These are phyloP conservation scores for Cercospora canescens DNA, from an alignment of 2,329 filamentous ascomycete species.

Conservation along the genomic window DNA sequence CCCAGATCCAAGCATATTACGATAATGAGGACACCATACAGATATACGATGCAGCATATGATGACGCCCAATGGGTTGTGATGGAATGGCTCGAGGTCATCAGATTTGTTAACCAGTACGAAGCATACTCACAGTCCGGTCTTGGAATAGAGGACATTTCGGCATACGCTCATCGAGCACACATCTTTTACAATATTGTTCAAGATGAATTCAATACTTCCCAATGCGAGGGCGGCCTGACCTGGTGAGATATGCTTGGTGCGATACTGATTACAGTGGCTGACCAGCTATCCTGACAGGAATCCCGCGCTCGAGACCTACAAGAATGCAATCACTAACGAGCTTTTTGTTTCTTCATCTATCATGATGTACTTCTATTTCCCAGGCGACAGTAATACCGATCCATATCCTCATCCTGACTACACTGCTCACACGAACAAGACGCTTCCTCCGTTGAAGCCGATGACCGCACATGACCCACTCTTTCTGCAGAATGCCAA, in stretches of 20 bases:
- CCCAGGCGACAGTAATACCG: conserved; percentile 72
- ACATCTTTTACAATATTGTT: conserved; percentile 85
- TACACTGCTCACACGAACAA: conserved; percentile 35
- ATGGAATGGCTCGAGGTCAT: conserved; percentile 37
- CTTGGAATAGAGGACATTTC: conserved; percentile 74
- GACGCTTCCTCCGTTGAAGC: conserved; percentile 48
- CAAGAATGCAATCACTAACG: conserved; percentile 96
- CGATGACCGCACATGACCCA: conserved; percentile 30
- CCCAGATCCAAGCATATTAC: conserved; percentile 31
- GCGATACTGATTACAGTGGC: neutral
- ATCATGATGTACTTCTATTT: conserved; percentile 90
- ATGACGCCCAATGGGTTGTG: conserved; percentile 39
- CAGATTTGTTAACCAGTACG: conserved; percentile 34
- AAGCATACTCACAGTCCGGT: conserved; percentile 50
- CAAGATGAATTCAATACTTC: conserved; percentile 76
- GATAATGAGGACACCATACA: conserved; percentile 32
- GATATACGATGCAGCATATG: conserved; percentile 36
- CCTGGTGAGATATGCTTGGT: conserved; percentile 57
- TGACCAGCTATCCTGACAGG: neutral
- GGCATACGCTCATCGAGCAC: conserved; percentile 78
- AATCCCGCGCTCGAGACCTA: conserved; percentile 78
- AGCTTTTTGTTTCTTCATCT: conserved; percentile 83
- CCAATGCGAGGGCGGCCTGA: conserved; percentile 84
- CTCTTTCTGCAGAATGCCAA: conserved; percentile 72
- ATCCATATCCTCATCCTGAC: conserved; percentile 35